Base-by-base conservation (phyloP, 1,284 basidiomycete genomes). In the Chondrostereum purpureum region DNA sequence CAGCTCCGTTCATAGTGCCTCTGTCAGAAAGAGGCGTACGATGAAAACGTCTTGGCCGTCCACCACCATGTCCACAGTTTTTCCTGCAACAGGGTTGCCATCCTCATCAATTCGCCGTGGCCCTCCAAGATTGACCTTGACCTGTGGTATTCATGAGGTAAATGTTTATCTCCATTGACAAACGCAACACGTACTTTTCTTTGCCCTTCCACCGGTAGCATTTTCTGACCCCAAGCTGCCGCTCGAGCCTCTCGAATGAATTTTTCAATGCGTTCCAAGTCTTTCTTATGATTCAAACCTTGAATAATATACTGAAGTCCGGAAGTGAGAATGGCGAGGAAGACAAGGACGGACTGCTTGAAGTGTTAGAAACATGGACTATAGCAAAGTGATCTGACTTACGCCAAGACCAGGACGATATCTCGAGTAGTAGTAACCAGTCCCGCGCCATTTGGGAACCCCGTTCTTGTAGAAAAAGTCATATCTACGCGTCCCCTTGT, bases 401-500 rank as follows among this genome's bases (percentile, higher is more conserved):
- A 87, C 85, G 49, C 80, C 78, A 52, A 97, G 74, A 35, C 92
- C 91, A 16, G 93, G 93, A 36, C 93, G 78, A 74, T 88, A 97
- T 49, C 93, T 83, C 24, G 88, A 80, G 65, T 96, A 96, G 64
- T 94, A 95, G 64, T 96, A 95, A 39, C 80, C 82, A 18, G 83
- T 89, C 12, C 85, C 90, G 56, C 89, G 74, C 90, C 90, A 93
- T 58, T 75, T 86, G 0, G 90, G 90, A 3, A 93, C 90, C 27
- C 90, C 90, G 50, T 92, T 91, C 64, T 91, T 90, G 69, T 86
- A 87, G 72, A 92, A 93, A 66, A 90, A 91, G 64, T 93, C 87
- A 54, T 92, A 92, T 52, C 87, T 87, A 49, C 17, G 16, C n/a
- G n/a, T n/a, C n/a, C n/a, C n/a, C n/a, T n/a, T n/a, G n/a, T n/a